Evolutionary conservation across 2,329 filamentous ascomycete genomes (phyloP), one percentile per base, ranked within the genome.

Genomic region (Sporothrix inflata): DNA sequence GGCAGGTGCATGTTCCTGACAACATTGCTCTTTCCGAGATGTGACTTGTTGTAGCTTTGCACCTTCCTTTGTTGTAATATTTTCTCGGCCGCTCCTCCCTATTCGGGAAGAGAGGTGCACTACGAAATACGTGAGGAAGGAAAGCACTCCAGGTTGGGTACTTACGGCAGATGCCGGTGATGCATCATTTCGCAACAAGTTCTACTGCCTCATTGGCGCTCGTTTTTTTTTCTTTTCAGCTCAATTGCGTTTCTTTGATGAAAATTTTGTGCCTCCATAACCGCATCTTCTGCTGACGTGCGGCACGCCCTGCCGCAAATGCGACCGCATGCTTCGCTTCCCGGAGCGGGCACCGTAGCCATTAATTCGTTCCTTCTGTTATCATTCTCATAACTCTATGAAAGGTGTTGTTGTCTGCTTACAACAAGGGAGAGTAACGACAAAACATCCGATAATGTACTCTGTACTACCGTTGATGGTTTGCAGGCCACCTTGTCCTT

Each of bases 21-120:
- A 51, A 21, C 53, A 72, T 72, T n/a, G 53, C 40, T 61, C 70
- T 63, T 69, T 69, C 70, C 45, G 24, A 63, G 14, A 61, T 51
- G 30, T 12, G 21, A n/a, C 30, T 34, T 21, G 34, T 47, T 69
- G 47, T 53, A 45, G 51, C 21, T 30, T 53, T 49, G 69, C 69
- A 67, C 68, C 71, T 73, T 73, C 71, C 71, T 24, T 67, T 61
- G 60, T 67, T 67, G 71, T 51, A 42, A 61, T 45, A 19, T 27
- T 49, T 49, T 38, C 7, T 49, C 49, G 34, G 38, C 12, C 40
- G 70, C 53, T 42, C 63, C 65, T 72, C 66, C 70, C 70, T 69
- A 53, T 63, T 69, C 49, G 53, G 65, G 63, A 40, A 51, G 49
- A 42, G 9, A 53, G 40, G 47, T 30, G 38, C 57, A 24, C 30